Base-by-base conservation (phyloP, 441 rosid genomes). In the Theobroma grandiflorum region DNA sequence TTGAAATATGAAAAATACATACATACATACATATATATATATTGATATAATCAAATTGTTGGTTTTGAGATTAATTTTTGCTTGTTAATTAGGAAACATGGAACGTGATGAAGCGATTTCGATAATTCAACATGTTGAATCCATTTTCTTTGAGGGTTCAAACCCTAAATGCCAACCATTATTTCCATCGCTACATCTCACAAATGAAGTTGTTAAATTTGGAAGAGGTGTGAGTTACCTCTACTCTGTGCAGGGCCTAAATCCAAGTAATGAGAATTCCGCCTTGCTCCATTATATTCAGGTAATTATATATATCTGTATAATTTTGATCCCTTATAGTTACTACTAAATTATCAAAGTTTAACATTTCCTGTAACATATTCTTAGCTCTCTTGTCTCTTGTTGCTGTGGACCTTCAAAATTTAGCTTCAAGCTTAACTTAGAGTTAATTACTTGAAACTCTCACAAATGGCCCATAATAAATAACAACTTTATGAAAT, bases 281-380 rank as follows among this genome's bases (percentile, higher is more conserved):
- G 90, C 93, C 57, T 83, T 93, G 38, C 78, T 95, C 55, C 98
- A 94, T 81, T 92, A 94, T 80, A 91, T 92, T 85, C 99, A 95
- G 96, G 97, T 93, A 80, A 49, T 49, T 49, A 49, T 45, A 45
- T 45, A 8, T 8, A 12, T 8, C 8, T 8, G 8, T 45, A 26
- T 26, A 26, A 26, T 26, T 26, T 26, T 26, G 31, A 26, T 26
- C 31, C 31, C 31, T 26, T 26, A 26, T 26, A 26, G 31, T 26
- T 26, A 26, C 1, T 26, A 26, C 31, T 26, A 26, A 26, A 26
- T 26, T 26, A 26, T 26, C 31, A 26, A 26, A 26, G 31, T 26
- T 26, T 26, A 26, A 26, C 31, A 26, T 26, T 26, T 26, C 31
- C 31, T 26, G 1, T 26, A 26, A 26, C 31, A 26, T 26, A 26